A percentile compares a stretch with the other conserved stretches of the same genome.
These are phyloP conservation scores for Chenopodium album DNA, from an alignment of 148 eudicot genomes.

Conservation along the genomic window DNA sequence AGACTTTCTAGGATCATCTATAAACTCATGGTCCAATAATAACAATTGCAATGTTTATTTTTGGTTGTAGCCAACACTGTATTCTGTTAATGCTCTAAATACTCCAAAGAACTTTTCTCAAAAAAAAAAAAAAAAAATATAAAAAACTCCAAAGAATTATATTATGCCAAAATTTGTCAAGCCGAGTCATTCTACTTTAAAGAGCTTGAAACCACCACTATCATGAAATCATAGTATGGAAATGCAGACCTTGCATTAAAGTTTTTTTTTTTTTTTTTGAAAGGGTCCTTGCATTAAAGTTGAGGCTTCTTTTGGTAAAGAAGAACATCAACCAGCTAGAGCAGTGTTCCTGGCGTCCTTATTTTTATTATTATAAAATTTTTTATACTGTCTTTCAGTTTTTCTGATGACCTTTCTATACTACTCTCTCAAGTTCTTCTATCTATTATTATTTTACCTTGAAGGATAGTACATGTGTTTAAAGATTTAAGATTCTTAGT, in stretches of 20 bases:
- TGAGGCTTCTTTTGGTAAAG: background rate
- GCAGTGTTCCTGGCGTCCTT: background rate
- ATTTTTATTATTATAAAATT: no score
- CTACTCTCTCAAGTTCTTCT: background rate
- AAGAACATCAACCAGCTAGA: background rate
- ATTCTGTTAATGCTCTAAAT: background rate
- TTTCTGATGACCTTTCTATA: background rate
- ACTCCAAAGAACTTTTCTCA: background rate
- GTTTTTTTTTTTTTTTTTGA: no score
- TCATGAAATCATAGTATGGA: background rate
- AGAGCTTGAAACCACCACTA: background rate
- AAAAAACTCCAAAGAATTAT: background rate
- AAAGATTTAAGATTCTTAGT: slow-evolving; percentile 2
- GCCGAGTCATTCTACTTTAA: background rate
- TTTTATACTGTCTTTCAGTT: background rate
- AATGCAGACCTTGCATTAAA: background rate
- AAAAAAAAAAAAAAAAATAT: no score
- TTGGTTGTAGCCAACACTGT: background rate
- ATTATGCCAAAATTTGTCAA: background rate
- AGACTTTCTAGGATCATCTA: background rate
- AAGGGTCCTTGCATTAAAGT: background rate
- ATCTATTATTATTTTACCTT: background rate
- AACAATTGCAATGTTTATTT: no score
- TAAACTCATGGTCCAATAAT: background rate
- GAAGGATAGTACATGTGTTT: background rate